Evolutionary conservation across 2,329 filamentous ascomycete species (phyloP), one percentile per base, ranked within the genome.

Genomic region (Fusarium cicatricum): DNA sequence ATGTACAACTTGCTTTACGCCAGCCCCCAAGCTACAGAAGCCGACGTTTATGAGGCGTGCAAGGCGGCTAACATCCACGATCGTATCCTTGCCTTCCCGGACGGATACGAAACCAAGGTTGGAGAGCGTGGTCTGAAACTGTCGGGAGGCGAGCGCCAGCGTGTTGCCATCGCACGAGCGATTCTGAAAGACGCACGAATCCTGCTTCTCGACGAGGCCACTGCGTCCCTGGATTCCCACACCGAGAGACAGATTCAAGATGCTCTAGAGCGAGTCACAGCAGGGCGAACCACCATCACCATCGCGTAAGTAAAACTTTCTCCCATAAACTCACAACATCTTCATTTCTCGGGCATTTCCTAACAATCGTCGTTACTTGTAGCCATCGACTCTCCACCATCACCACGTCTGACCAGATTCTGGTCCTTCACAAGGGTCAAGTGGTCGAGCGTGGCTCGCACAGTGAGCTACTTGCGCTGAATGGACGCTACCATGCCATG

Each of bases 121-220:
- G 81, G 81, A 52, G 81, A 84, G 58, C 77, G 81, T 4, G 81
- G 81, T 9, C 71, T 82, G 52, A 81, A 77, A 37, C 72, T 87
- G 6, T 86, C 83, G 2, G 84, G 84, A n/a, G 84, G 84, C 14
- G 83, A 87, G 71, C 80, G 84, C 17, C 84, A 87, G 66, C 78
- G 84, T 10, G 80, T 83, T 40, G 83, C 84, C 3, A 87, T 86
- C 52, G 84, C 84, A 0, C 82, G 88, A 12, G 86, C 88, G 1
- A 79, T 91, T 12, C 78, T 91, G 39, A 89, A 90, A 70, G 85
- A 86, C 42, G 85, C 89, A 0, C 86, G 86, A 45, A 85, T 91
- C 48, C 80, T 91, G 21, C 81, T 91, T 53, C 78, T 91, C 0
- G 89, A 91, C 63, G 89, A 91, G 71, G 85, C 89, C 0, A 90